phyloP scores from a whole-genome alignment of 331 rosid species.

The Quercus tomentella region DNA sequence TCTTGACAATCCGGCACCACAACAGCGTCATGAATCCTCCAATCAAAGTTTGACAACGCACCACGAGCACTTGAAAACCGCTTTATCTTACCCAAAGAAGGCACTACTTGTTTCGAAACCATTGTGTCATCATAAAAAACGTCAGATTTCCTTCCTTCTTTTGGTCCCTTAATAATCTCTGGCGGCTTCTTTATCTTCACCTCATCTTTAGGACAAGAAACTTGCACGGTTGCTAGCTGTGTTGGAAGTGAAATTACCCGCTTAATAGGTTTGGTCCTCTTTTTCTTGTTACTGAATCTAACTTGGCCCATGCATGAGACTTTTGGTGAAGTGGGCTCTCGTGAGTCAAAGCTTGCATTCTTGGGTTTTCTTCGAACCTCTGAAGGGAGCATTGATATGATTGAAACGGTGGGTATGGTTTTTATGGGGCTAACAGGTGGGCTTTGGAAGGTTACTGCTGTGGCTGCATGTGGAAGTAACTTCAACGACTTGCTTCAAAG shows the following conservation, averaged over 20 bases:
- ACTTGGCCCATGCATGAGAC: conserved; percentile 63
- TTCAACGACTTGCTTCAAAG: conserved; percentile 19
- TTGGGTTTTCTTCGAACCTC: conserved; percentile 44
- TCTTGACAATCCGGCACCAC: background rate
- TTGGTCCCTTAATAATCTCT: background rate
- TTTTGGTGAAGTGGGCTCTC: conserved; percentile 56
- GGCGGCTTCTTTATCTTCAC: conserved; percentile 14
- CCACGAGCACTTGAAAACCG: conserved; percentile 8
- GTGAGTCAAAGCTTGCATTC: conserved; percentile 26
- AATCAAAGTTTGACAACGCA: conserved; percentile 8
- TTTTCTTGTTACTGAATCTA: conserved; percentile 15
- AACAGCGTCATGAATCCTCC: background rate
- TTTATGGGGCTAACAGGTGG: conserved; percentile 30
- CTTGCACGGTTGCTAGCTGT: background rate
- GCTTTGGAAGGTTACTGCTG: conserved; percentile 28
- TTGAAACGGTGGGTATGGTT: conserved; percentile 8
- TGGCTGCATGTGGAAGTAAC: conserved; percentile 32
- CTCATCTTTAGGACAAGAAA: conserved; percentile 6
- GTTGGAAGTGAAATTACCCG: conserved; percentile 15
- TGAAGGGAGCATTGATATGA: conserved; percentile 31
- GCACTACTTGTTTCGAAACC: background rate
- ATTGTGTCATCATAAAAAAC: background rate
- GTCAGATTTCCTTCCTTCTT: background rate
- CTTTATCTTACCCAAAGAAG: conserved; percentile 16
- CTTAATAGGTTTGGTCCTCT: conserved; percentile 22